phyloP scores from a whole-genome alignment of 768 basidiomycete species.

The Trametes villosa region DNA sequence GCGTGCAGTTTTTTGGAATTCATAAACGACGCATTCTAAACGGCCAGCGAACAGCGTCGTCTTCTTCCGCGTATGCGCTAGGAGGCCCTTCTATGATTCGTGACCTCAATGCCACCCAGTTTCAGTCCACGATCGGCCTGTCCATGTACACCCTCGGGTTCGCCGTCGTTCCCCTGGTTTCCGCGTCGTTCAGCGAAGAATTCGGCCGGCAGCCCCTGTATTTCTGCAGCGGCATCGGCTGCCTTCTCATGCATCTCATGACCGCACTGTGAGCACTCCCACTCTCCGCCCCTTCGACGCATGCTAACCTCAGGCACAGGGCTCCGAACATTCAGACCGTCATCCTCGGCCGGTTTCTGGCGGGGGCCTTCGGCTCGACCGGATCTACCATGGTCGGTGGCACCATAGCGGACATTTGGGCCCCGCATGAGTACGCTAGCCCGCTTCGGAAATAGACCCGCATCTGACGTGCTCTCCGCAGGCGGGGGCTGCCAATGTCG shows the following conservation, averaged over 20 bases:
- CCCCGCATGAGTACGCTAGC: slow-evolving; percentile 54
- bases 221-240: slow-evolving; percentile 51
- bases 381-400: slow-evolving; percentile 76
- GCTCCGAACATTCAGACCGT: slow-evolving; percentile 60
- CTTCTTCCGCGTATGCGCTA: slow-evolving; percentile 55
- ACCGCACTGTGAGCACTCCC: slow-evolving; percentile 41
- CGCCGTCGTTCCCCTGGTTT: slow-evolving; percentile 62
- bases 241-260: slow-evolving; percentile 54
- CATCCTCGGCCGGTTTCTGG: slow-evolving; percentile 65
- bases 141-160: slow-evolving; percentile 63
- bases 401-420: slow-evolving; percentile 75
- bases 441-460: not conserved
- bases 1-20: slow-evolving; percentile 19
- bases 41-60: slow-evolving; percentile 44
- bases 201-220: slow-evolving; percentile 69
- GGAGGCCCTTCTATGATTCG: slow-evolving; percentile 60
- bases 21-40: not conserved
- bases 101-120: slow-evolving; percentile 40
- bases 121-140: slow-evolving; percentile 41
- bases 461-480: slow-evolving; percentile 32
- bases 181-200: slow-evolving; percentile 75
- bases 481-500: slow-evolving; percentile 80
- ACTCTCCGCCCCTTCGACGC: not conserved
- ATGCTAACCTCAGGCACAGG: slow-evolving; percentile 27
- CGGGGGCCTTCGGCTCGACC: slow-evolving; percentile 70